Evolutionary conservation across 257 asterid genomes (phyloP).

Genomic region (Fraxinus americana): DNA sequence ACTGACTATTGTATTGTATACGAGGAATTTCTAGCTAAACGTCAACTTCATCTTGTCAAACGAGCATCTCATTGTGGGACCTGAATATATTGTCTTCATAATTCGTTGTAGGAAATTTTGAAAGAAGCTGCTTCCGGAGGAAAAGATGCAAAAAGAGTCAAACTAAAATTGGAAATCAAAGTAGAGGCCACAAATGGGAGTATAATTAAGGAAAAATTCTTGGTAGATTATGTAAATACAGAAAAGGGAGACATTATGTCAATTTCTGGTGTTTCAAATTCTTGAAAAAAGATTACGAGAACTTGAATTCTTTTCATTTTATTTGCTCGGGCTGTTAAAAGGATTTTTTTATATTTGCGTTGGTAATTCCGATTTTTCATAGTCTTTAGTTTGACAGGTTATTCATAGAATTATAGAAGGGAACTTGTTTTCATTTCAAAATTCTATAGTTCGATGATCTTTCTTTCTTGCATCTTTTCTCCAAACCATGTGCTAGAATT

Average conservation of each 20-base stretch:
- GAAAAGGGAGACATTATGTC: too few relatives aligned
- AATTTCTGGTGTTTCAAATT: too few relatives aligned
- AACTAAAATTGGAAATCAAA: conserved; percentile 74
- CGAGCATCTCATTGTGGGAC: not conserved
- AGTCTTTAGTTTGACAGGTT: too few relatives aligned
- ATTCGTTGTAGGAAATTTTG: conserved; percentile 65
- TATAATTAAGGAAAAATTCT: too few relatives aligned
- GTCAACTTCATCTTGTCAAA: not conserved
- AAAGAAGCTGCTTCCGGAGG: conserved; percentile 94
- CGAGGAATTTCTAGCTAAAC: not conserved
- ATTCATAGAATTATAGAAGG: too few relatives aligned
- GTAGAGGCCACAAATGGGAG: conserved; percentile 48
- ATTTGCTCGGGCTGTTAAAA: too few relatives aligned
- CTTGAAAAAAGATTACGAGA: too few relatives aligned
- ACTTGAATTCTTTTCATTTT: too few relatives aligned
- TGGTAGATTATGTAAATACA: too few relatives aligned
- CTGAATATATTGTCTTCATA: not conserved
- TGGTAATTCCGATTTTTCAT: too few relatives aligned
- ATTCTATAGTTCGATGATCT: not conserved
- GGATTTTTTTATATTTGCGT: too few relatives aligned
- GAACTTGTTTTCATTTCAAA: not conserved
- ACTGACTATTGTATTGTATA: not conserved
- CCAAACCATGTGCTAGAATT: not conserved
- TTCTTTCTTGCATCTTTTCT: not conserved
- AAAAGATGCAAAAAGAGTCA: conserved; percentile 85